Conservation (phyloP, 148 eudicot species). For the Camellia lanceoleosa region DNA sequence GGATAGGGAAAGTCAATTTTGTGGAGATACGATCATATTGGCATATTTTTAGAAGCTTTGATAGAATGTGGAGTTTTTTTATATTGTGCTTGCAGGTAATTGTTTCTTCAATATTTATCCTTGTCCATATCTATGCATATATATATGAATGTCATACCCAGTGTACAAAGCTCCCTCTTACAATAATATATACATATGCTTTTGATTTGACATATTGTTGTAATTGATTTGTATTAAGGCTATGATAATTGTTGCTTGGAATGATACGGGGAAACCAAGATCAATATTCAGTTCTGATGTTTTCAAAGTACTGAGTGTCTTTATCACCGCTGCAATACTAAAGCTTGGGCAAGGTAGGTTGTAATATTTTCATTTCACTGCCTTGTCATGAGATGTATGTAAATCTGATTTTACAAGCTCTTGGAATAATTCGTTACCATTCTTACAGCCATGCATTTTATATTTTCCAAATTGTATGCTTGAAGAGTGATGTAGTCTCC, state of each 20-base stretch:
- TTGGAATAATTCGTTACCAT: not conserved
- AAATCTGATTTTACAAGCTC: not conserved
- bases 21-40: slow-evolving; percentile 93
- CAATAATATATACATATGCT: not conserved
- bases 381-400: not conserved
- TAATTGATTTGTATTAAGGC: slow-evolving; percentile 48
- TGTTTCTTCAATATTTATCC: slow-evolving; percentile 2
- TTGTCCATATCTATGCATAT: too few relatives aligned
- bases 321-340: slow-evolving; percentile 91
- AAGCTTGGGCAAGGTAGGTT: slow-evolving; percentile 85
- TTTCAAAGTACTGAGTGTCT: slow-evolving; percentile 87
- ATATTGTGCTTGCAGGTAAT: slow-evolving; percentile 88
- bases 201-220: slow-evolving; percentile 7
- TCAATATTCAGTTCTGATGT: slow-evolving; percentile 55
- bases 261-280: slow-evolving; percentile 73
- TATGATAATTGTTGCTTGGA: slow-evolving; percentile 98
- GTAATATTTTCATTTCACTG: not conserved
- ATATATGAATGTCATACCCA: not conserved
- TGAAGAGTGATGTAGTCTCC: not conserved
- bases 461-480: not conserved
- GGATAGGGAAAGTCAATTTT: slow-evolving; percentile 97
- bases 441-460: not conserved
- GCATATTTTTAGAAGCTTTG: slow-evolving; percentile 98
- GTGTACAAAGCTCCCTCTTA: too few relatives aligned
- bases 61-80: slow-evolving; percentile 96